Conservation (phyloP, 441 rosid species). For the Raphanus hybrid region DNA sequence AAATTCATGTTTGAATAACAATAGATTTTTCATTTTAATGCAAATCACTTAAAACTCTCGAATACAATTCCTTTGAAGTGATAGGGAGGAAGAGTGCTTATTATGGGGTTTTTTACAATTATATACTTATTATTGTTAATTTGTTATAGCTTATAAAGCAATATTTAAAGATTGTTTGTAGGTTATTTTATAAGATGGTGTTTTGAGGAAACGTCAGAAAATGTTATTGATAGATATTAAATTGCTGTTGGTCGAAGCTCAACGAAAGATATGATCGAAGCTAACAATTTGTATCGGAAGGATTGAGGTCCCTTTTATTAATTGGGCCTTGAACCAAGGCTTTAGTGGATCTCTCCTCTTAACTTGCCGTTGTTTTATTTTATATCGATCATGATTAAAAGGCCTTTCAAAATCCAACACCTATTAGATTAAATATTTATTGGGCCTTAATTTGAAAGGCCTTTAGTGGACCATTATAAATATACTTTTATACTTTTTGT, state of each 20-base stretch:
- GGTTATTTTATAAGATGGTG: not conserved
- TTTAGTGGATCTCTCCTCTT: not conserved
- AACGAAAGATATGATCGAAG: not conserved
- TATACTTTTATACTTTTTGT: no score
- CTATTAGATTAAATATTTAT: not conserved
- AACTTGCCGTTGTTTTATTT: not conserved
- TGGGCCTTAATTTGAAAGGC: slow-evolving; percentile 16
- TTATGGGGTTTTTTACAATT: no score
- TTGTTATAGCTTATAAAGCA: not conserved
- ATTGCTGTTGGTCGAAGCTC: not conserved
- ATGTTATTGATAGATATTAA: not conserved
- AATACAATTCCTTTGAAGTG: no score
- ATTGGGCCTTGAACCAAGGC: not conserved
- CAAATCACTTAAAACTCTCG: no score
- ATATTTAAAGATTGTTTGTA: not conserved
- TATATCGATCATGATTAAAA: not conserved
- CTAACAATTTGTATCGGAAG: not conserved
- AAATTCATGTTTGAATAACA: no score
- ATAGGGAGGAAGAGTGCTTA: no score
- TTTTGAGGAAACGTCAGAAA: not conserved
- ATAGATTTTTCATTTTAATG: no score
- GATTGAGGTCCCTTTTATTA: not conserved
- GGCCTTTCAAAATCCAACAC: not conserved
- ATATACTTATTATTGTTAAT: not conserved
- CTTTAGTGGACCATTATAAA: not conserved